phyloP scores from a whole-genome alignment of 2,329 filamentous ascomycete species.

The Cordyceps pruinosa region DNA sequence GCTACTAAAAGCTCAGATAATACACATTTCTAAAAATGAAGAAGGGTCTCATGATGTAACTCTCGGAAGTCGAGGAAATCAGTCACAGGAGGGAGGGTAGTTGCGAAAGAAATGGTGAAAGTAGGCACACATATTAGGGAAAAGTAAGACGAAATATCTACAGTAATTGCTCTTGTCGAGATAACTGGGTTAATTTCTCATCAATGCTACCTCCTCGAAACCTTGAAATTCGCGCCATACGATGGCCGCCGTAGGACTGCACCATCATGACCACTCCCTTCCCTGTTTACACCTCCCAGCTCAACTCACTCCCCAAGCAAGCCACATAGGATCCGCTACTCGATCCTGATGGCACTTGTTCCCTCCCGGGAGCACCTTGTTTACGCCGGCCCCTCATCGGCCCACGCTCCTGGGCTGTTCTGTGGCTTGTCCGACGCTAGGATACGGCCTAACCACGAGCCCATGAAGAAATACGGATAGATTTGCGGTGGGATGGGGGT shows the following conservation, averaged over 20 bases:
- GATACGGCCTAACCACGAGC: background rate
- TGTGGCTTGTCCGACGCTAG: background rate
- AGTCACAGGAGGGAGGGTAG: no score
- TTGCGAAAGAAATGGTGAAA: no score
- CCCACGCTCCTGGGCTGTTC: background rate
- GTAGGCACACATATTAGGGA: no score
- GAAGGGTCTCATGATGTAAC: no score
- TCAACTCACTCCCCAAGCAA: background rate
- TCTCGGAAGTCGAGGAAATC: no score
- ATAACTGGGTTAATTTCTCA: no score
- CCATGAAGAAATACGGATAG: conserved; percentile 6
- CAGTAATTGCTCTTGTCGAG: no score
- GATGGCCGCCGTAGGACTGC: background rate
- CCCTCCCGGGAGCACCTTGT: background rate
- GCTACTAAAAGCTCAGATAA: no score
- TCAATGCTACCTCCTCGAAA: no score
- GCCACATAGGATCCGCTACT: background rate
- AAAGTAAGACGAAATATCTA: no score
- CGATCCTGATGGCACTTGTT: background rate
- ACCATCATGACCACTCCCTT: background rate
- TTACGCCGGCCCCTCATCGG: background rate
- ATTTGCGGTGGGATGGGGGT: conserved; percentile 7
- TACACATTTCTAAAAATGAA: no score
- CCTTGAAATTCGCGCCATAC: background rate
- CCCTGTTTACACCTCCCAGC: background rate